Evolutionary conservation across 805 yeast species (phyloP).

Genomic region (Maudiozyma bulderi): DNA sequence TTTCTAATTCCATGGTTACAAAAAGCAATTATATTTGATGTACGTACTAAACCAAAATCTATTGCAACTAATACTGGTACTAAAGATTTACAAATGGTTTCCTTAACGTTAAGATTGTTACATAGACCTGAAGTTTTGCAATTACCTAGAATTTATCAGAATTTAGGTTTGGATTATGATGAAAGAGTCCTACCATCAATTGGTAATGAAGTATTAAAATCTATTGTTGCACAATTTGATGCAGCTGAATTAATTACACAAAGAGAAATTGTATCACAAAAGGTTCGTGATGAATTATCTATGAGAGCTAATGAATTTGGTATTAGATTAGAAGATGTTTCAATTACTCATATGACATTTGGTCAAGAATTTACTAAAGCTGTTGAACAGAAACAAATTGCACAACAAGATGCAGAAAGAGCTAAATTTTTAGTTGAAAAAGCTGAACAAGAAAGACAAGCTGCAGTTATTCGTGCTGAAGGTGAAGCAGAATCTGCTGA

Average conservation of each 20-base stretch:
- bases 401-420: constrained; percentile 98
- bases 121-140: constrained; percentile 85
- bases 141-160: constrained; percentile 82
- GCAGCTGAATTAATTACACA: constrained; percentile 96
- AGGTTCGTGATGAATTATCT: constrained; percentile 78
- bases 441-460: constrained; percentile 96
- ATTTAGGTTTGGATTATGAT: constrained; percentile 87
- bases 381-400: constrained; percentile 97
- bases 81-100: constrained; percentile 92
- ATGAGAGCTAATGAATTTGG: constrained; percentile 80
- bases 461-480: constrained; percentile 91
- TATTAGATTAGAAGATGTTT: constrained; percentile 89
- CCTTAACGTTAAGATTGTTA: constrained; percentile 82
- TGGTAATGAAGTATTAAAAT: constrained; percentile 82
- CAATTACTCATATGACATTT: constrained; percentile 95
- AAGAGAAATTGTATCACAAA: constrained; percentile 86
- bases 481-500: constrained; percentile 99
- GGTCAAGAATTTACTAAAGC: constrained; percentile 96
- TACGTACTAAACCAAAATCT: constrained; percentile 89
- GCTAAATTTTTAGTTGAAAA: constrained; percentile 88
- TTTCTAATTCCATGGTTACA: constrained; percentile 95
- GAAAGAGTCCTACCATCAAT: constrained; percentile 88
- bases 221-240: constrained; percentile 88
- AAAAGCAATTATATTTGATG: constrained; percentile 81
- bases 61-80: constrained; percentile 94